Base-by-base conservation (phyloP, 495 filamentous ascomycete genomes). In the Polyplosphaeria fusca region DNA sequence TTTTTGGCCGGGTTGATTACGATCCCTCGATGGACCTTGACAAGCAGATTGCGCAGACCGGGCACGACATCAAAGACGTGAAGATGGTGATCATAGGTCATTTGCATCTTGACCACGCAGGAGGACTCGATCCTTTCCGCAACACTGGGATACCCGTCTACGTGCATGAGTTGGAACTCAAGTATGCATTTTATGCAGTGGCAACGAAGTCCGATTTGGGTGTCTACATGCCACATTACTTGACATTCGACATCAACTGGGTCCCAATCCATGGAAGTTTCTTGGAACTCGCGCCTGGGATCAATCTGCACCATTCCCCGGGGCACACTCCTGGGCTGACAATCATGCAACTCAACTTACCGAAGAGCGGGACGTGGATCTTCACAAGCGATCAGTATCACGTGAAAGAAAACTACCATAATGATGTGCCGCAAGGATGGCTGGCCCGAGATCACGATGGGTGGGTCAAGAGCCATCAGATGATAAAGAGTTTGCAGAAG, bases 71-170 rank as follows among this genome's bases (percentile, higher is more conserved):
- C 16, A 71, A 76, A 43, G 77, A 82, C 57, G 62, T 81, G 13
- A 79, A 79, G 55, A 77, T 74, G 27, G 71, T 80, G 1, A 72
- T 82, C 14, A 72, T 82, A 16, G 76, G 79, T 0, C 79, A 82
- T 46, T 58, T 82, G 39, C 79, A 82, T 48, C 58, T 79, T 1
- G 77, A 82, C 54, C 78, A 82, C 62, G 78, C 79, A 0, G 79
- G 79, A 0, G 79, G 79, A 0, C 64, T 82, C 2, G 77, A 80
- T 13, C 68, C 74, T 40, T 82, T 79, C 50, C 23, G 70, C 4
- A 67, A 70, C 51, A 81, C 71, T 13, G 74, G 73, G 42, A 67
- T 82, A 1, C 73, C 74, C 18, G 80, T 81, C 56, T 81, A 73
- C 46, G 74, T 78, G 0, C 78, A 82, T 49, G 75, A 78, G 56